Evolutionary conservation across 1,284 basidiomycete genomes (phyloP).

Genomic region (Apiotrichum mycotoxinovorans): DNA sequence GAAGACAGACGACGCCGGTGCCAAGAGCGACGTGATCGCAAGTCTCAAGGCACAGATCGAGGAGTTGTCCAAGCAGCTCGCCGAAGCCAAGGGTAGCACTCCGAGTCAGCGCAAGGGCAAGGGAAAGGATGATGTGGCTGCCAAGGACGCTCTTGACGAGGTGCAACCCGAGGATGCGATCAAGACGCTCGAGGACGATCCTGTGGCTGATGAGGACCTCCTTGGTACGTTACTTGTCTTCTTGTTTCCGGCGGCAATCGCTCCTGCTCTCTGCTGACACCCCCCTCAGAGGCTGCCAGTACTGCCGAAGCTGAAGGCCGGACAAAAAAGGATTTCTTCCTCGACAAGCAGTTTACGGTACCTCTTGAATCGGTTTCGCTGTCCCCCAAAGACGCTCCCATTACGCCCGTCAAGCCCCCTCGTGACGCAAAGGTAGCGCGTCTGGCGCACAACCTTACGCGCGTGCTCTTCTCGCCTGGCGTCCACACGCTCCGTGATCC

Average conservation of each 20-base stretch:
- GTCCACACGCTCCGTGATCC: slow-evolving; percentile 88
- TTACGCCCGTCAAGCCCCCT: slow-evolving; percentile 48
- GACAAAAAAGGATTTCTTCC: not conserved
- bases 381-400: not conserved
- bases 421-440: slow-evolving; percentile 56
- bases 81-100: not conserved
- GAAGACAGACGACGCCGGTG: no score
- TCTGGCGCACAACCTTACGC: slow-evolving; percentile 72
- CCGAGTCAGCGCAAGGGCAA: not conserved
- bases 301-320: not conserved
- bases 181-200: not conserved
- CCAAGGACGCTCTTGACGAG: not conserved
- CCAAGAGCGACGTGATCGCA: no score
- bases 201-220: not conserved
- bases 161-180: not conserved
- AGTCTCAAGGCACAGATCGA: not conserved
- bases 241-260: not conserved
- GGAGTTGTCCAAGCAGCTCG: not conserved
- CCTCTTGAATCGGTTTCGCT: not conserved
- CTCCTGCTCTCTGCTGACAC: not conserved
- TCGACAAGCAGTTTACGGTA: not conserved
- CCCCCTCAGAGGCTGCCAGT: not conserved
- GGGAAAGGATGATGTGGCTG: not conserved
- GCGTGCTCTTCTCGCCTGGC: slow-evolving; percentile 86
- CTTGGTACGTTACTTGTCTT: not conserved